phyloP scores from a whole-genome alignment of 352 stramenopile species.

The Globisporangium takayamanum region DNA sequence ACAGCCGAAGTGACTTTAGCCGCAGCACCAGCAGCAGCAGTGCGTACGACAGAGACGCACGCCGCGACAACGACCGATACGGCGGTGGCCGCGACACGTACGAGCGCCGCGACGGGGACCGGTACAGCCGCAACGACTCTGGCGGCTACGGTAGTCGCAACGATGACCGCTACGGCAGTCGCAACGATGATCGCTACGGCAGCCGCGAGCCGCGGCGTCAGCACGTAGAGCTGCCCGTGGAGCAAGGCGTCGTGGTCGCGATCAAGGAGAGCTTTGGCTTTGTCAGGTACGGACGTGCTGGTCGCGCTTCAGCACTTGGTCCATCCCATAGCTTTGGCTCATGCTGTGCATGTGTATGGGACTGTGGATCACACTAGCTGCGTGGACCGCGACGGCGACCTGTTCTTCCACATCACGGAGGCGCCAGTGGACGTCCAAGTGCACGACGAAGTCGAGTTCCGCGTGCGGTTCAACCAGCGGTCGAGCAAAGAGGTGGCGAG shows the following conservation, averaged over 20 bases:
- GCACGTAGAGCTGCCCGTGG: conserved; percentile 19
- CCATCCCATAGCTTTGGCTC: conserved; percentile 1
- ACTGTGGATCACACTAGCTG: conserved; percentile 19
- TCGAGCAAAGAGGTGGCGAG: conserved; percentile 68
- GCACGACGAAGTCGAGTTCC: conserved; percentile 72
- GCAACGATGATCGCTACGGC: conserved; percentile 1
- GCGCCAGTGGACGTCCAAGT: conserved; percentile 60
- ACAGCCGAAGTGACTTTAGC: conserved; percentile 7
- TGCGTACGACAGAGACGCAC: background rate
- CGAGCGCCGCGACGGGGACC: background rate
- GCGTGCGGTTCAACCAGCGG: conserved; percentile 64
- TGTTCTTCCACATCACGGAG: conserved; percentile 83
- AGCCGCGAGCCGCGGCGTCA: conserved; percentile 12
- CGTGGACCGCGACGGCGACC: conserved; percentile 55
- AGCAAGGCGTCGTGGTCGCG: conserved; percentile 36
- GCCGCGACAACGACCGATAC: background rate
- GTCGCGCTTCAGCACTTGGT: background rate
- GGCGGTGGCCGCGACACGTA: conserved; percentile 4
- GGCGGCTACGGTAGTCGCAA: conserved; percentile 5
- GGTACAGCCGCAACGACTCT: background rate
- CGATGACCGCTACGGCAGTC: conserved; percentile 3
- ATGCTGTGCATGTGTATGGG: conserved; percentile 12
- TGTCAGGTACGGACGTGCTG: conserved; percentile 21
- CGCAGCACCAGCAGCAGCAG: conserved; percentile 5
- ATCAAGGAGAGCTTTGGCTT: conserved; percentile 58